Evolutionary conservation across 2,329 filamentous ascomycete genomes (phyloP), one percentile per base, ranked within the genome.

Genomic region (Microcyclospora pomicola): DNA sequence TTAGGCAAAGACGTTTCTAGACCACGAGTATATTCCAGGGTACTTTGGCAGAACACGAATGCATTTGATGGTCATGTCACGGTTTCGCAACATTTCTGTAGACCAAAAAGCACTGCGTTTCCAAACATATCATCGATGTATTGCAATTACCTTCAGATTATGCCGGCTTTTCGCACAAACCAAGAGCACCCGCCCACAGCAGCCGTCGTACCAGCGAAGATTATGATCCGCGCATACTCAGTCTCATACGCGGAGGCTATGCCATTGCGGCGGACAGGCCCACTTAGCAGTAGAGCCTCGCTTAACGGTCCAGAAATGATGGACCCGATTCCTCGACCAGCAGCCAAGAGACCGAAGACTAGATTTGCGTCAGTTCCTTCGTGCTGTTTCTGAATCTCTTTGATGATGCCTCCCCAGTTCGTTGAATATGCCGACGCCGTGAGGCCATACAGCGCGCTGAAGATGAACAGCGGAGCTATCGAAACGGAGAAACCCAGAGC

Each of bases 281-380:
- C 53, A 30, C 50, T 51, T 19, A 50, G 50, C 12, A 68, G 40
- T 24, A 68, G 47, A 6, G 54, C 56, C 46, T 69, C 67, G 32
- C 66, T 70, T 15, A 72, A 52, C 0, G 70, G 69, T 3, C 70
- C 69, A 42, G 60, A 63, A n/a, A 65, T 61, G 10, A 73, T 53
- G 47, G 67, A 68, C 3, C 68, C 69, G 15, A 72, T 58, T 1
- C 69, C 69, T 36, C 66, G 63, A 0, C 68, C 69, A 13, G 63
- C 64, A 6, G 64, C 62, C 35, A 73, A 51, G 15, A 65, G 59
- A 0, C 63, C 63, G 41, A 72, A 66, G 1, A 71, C 59, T 41
- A 72, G 61, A 2, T 65, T 63, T 2, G 63, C 53, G 37, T 72
- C 68, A 2, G 40, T 45, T 1, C 48, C 40, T n/a, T 48, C 46